phyloP scores from a whole-genome alignment of 306 rosid genomes.

The Spatholobus suberectus region DNA sequence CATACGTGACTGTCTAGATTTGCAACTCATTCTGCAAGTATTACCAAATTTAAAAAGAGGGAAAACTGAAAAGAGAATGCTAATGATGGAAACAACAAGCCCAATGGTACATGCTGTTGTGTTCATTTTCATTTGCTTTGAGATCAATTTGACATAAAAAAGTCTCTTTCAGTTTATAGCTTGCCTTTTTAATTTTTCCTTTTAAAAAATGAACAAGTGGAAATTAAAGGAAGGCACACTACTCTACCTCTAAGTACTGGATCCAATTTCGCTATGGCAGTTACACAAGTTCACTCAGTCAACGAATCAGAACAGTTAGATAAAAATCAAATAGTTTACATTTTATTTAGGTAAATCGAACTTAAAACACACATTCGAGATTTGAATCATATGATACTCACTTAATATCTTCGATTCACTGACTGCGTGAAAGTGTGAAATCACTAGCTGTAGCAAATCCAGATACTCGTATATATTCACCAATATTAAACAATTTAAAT shows the following conservation, averaged over 20 bases:
- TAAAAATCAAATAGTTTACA: too few species aligned
- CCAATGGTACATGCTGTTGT: not conserved
- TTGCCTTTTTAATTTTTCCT: not conserved
- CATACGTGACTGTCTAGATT: not conserved
- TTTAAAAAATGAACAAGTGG: not conserved
- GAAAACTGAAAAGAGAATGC: not conserved
- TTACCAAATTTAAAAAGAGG: not conserved
- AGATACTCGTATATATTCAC: too few species aligned
- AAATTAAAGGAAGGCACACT: not conserved
- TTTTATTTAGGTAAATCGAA: too few species aligned
- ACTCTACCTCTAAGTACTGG: not conserved
- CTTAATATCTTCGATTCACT: too few species aligned
- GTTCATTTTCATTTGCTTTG: not conserved
- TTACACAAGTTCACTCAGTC: too few species aligned
- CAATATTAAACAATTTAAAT: not conserved
- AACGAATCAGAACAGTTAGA: too few species aligned
- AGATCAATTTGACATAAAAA: not conserved
- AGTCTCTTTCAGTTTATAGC: not conserved
- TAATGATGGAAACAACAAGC: not conserved
- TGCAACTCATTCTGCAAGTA: conserved; percentile 8
- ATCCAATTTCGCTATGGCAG: not conserved
- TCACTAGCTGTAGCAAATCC: too few species aligned
- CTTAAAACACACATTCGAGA: too few species aligned
- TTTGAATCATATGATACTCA: too few species aligned
- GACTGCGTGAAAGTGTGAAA: too few species aligned